Percentiles rank a stretch among this genome's conserved stretches.
Evolutionary conservation across 441 rosid genomes (phyloP).

Genomic region (Bruguiera hainesii): DNA sequence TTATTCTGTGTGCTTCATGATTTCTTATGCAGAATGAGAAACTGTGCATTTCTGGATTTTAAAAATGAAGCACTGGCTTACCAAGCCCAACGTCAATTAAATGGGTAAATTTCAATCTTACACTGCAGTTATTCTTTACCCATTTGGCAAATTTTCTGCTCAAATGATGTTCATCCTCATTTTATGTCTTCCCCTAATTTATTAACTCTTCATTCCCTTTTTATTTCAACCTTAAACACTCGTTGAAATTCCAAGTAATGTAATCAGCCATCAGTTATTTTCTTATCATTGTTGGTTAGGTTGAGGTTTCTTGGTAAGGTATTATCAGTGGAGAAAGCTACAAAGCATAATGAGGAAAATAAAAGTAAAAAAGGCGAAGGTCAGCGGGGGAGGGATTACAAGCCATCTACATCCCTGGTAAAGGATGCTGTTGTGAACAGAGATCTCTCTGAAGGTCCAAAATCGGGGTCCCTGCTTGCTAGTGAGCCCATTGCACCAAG

Average conservation of each 20-base stretch:
- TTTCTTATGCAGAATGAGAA: slow-evolving; percentile 49
- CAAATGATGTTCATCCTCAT: background rate
- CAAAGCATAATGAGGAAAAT: slow-evolving; percentile 42
- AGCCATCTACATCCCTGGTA: slow-evolving; percentile 17
- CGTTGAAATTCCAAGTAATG: background rate
- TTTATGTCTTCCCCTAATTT: slow-evolving; percentile 1
- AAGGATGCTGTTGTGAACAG: slow-evolving; percentile 35
- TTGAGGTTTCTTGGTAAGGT: slow-evolving; percentile 93
- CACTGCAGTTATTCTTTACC: background rate
- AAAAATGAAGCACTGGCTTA: slow-evolving; percentile 62
- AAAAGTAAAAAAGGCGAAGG: slow-evolving; percentile 37
- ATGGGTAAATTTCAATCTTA: slow-evolving; percentile 51
- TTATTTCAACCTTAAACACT: slow-evolving; percentile 1
- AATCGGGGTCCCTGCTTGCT: slow-evolving; percentile 33
- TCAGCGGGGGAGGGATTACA: slow-evolving; percentile 37
- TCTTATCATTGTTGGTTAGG: slow-evolving; percentile 42
- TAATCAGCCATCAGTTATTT: slow-evolving; percentile 14
- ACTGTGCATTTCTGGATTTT: slow-evolving; percentile 90
- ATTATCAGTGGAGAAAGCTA: slow-evolving; percentile 72
- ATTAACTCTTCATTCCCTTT: background rate
- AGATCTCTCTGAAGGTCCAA: slow-evolving; percentile 29
- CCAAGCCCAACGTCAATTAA: slow-evolving; percentile 78
- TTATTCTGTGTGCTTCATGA: slow-evolving; percentile 3
- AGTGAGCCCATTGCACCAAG: slow-evolving; percentile 77
- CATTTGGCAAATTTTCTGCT: slow-evolving; percentile 12